Evolutionary conservation across 2,329 filamentous ascomycete genomes (phyloP).

Genomic region (Cladosporium sp.): DNA sequence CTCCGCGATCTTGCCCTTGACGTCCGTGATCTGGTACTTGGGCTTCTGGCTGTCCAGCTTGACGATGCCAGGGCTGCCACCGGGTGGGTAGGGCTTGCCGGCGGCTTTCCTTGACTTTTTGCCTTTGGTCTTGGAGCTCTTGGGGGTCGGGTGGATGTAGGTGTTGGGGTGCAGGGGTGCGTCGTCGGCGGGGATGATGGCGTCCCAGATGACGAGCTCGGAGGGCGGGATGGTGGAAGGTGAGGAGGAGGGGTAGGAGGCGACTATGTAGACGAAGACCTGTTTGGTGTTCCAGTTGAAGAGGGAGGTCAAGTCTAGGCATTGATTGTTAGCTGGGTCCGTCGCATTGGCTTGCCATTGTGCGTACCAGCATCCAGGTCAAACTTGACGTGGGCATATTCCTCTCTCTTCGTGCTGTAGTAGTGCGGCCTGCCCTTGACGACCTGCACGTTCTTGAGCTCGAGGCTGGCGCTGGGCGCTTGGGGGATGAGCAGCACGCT

Average conservation of each 20-base stretch:
- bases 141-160: constrained; percentile 52
- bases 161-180: constrained; percentile 56
- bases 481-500: constrained; percentile 73
- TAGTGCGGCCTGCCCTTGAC: constrained; percentile 93
- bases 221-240: constrained; percentile 42
- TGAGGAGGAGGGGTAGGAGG: constrained; percentile 59
- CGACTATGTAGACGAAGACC: constrained; percentile 93
- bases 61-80: constrained; percentile 63
- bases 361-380: constrained; percentile 72
- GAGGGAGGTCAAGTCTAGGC: constrained; percentile 75
- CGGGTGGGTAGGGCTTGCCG: constrained; percentile 34
- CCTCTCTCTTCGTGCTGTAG: constrained; percentile 88
- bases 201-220: constrained; percentile 90
- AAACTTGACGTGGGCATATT: constrained; percentile 94
- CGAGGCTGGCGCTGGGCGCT: constrained; percentile 64
- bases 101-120: constrained; percentile 24
- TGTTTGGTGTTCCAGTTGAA: constrained; percentile 99
- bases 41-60: constrained; percentile 80
- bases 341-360: constrained; percentile 1
- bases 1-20: constrained; percentile 73
- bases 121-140: constrained; percentile 23
- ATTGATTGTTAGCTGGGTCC: constrained; percentile 15
- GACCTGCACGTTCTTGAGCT: constrained; percentile 78
- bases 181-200: constrained; percentile 77
- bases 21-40: constrained; percentile 97